Evolutionary conservation across 176 grass and related monocot genomes (phyloP), one percentile per base, ranked within the genome.

Genomic region (Hyparrhenia diplandra): DNA sequence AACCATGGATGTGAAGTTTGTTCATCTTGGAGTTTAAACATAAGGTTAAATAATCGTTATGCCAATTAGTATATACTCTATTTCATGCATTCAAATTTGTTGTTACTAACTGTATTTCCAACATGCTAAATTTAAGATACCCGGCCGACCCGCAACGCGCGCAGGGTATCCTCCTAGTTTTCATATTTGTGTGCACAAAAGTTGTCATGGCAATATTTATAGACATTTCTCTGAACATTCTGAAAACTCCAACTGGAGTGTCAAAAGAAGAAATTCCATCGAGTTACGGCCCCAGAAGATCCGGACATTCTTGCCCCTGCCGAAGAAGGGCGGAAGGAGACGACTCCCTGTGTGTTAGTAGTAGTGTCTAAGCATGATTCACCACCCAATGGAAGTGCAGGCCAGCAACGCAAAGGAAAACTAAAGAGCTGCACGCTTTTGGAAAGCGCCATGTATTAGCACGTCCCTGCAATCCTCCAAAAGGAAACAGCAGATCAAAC

Each of bases 401-500:
- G 24, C 30, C 87, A 88, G 76, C 69, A 63, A 42, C 9, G 36
- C 81, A 75, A 88, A 67, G 35, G 37, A 71, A 11, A 83, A 36
- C 51, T 27, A 16, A 67, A 78, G 40, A 80, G 30, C 43, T 42
- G 75, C 70, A 40, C 23, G 18, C 81, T 75, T 80, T 84, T 52
- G 69, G 39, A 88, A 84, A 79, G 75, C 17, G 54, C 11, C 61
- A 46, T 79, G 61, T 68, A 78, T 29, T n/a, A 73, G 69, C 81
- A 80, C 46, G 46, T 74, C 47, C 46, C 35, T 74, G n/a, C 58
- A n/a, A n/a, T 37, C 67, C 47, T 74, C 45, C 13, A 27, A 79
- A 88, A 57, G 80, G 64, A 84, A 83, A 84, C 29, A 65, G 1
- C 14, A 77, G 62, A 83, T 78, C 79, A 32, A 70, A 27, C 65